phyloP scores from a whole-genome alignment of 2,329 filamentous ascomycete genomes.

The Fusarium newnesense region DNA sequence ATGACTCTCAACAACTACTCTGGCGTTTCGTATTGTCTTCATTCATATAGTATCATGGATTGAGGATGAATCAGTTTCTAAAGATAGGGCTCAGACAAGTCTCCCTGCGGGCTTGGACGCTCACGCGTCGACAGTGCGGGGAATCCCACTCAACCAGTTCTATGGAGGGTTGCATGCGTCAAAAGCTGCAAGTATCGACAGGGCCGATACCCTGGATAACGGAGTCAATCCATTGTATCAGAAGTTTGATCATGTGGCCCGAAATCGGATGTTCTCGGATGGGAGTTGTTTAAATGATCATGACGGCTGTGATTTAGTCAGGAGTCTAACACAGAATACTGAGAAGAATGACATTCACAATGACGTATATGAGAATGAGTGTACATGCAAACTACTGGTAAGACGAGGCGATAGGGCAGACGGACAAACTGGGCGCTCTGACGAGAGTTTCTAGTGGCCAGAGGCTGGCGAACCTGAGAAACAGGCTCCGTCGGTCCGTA shows the following conservation, averaged over 20 bases:
- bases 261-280: conserved; percentile 29
- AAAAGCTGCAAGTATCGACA: conserved; percentile 1
- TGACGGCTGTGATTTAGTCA: conserved; percentile 4
- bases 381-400: neutral
- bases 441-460: neutral
- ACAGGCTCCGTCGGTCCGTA: conserved; percentile 13
- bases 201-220: neutral
- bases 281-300: neutral
- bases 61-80: neutral
- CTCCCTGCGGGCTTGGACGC: neutral
- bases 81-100: neutral
- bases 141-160: conserved; percentile 5
- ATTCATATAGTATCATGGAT: neutral
- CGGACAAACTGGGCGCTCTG: neutral
- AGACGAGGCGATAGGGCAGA: neutral
- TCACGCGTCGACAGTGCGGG: conserved; percentile 7
- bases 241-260: conserved; percentile 25
- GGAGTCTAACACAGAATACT: neutral
- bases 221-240: conserved; percentile 7
- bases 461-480: neutral
- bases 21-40: neutral
- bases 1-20: neutral
- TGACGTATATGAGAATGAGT: conserved; percentile 7
- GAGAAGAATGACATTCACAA: conserved; percentile 8
- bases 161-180: conserved; percentile 17